Conservation (phyloP, 208 protist species). For the Acanthamoeba sp. region DNA sequence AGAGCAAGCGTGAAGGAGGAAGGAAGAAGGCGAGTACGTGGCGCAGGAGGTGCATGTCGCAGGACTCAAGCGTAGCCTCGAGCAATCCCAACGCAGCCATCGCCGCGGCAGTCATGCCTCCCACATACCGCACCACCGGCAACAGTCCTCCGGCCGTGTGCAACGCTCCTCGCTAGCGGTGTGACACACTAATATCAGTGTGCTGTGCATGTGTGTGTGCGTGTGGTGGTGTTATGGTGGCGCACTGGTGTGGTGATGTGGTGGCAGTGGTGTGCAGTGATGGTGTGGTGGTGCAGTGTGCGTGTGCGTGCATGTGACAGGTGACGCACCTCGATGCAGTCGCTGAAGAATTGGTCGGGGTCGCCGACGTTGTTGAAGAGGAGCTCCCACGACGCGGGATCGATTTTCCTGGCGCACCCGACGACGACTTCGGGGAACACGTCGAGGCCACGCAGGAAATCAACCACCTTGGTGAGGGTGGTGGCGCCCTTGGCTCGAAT, state of each 20-base stretch:
- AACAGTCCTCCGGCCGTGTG: conserved; percentile 10
- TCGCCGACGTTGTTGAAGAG: neutral
- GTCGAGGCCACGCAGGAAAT: conserved; percentile 37
- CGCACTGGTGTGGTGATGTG: too few species aligned
- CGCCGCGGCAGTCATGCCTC: neutral
- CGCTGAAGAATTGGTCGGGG: neutral
- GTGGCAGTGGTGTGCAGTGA: too few species aligned
- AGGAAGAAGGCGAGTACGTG: neutral
- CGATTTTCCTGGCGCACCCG: conserved; percentile 29
- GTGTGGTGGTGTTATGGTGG: too few species aligned
- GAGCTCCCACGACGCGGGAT: conserved; percentile 34
- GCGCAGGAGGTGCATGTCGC: conserved; percentile 48
- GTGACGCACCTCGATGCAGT: neutral
- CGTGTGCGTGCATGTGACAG: too few species aligned
- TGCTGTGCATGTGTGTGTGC: too few species aligned
- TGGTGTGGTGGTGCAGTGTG: too few species aligned
- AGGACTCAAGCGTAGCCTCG: conserved; percentile 11
- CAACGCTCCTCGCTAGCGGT: conserved; percentile 13
- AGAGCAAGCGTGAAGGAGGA: neutral
- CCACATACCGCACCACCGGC: conserved; percentile 46
- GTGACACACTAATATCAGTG: too few species aligned
- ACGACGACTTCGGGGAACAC: conserved; percentile 37
- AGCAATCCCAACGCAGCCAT: neutral
- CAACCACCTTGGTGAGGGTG: neutral
- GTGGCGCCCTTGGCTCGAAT: neutral